Conservation (phyloP, 1,139 yeast species). For the Sugiyamaella pinicola region DNA sequence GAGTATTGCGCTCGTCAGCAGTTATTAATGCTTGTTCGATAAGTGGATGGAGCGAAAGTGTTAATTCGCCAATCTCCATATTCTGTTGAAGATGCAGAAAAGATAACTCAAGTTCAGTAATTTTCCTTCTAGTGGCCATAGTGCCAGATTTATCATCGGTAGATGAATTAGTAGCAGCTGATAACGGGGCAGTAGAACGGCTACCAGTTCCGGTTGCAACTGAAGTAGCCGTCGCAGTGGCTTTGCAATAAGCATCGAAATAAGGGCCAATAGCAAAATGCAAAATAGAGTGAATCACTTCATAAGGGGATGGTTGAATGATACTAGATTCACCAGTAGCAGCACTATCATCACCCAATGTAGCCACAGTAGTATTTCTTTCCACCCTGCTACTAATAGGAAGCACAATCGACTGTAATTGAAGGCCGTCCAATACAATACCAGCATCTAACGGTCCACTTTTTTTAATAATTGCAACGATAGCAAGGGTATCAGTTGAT, state of each 20-base stretch:
- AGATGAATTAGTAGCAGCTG: neutral
- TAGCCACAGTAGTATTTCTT: neutral
- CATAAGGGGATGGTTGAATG: conserved; percentile 45
- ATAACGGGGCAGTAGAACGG: neutral
- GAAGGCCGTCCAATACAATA: conserved; percentile 42
- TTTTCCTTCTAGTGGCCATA: conserved; percentile 50
- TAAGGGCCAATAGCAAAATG: conserved; percentile 57
- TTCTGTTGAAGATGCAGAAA: conserved; percentile 69
- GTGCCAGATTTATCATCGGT: conserved; percentile 29
- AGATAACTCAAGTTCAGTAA: conserved; percentile 69
- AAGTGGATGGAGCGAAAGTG: conserved; percentile 55
- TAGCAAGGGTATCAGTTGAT: conserved; percentile 26
- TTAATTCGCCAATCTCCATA: conserved; percentile 67
- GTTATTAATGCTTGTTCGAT: conserved; percentile 48
- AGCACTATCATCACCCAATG: neutral
- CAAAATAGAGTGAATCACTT: conserved; percentile 60
- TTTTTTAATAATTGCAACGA: conserved; percentile 51
- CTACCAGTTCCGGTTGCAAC: conserved; percentile 6
- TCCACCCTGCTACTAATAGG: conserved; percentile 28
- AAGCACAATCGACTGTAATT: conserved; percentile 45
- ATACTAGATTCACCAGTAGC: neutral
- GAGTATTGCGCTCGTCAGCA: conserved; percentile 32
- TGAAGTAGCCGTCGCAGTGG: too few relatives aligned
- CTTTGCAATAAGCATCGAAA: conserved; percentile 49
- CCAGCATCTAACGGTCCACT: conserved; percentile 43